Percentiles rank a stretch among this genome's conserved stretches.
phyloP scores from a whole-genome alignment of 345 rosid species.

The Corchorus olitorius region DNA sequence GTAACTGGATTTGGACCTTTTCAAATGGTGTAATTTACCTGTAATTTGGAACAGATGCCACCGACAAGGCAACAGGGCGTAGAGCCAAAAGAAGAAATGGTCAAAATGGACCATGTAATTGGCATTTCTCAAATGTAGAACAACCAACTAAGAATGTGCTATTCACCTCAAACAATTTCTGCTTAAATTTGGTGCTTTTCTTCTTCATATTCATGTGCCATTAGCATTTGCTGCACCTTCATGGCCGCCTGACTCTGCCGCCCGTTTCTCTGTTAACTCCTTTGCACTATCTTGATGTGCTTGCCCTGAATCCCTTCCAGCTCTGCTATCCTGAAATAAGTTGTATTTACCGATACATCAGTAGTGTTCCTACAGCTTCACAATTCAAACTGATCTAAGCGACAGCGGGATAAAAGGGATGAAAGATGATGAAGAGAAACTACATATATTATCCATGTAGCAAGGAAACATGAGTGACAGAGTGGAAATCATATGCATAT shows the following conservation, averaged over 20 bases:
- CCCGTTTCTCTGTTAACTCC: constrained; percentile 22
- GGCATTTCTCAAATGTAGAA: constrained; percentile 1
- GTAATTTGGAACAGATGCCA: neutral
- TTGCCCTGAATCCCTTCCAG: constrained; percentile 36
- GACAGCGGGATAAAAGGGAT: neutral
- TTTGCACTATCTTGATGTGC: constrained; percentile 17
- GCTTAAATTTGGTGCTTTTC: constrained; percentile 12
- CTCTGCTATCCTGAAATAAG: constrained; percentile 45
- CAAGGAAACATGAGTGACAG: neutral
- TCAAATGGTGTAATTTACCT: neutral
- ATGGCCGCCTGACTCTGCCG: constrained; percentile 18
- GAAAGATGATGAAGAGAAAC: neutral
- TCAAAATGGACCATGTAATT: neutral
- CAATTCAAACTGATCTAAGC: neutral
- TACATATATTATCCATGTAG: neutral
- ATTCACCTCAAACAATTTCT: constrained; percentile 21
- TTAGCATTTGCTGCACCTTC: constrained; percentile 22
- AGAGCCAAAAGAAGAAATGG: neutral
- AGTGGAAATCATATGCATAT: neutral
- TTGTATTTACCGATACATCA: constrained; percentile 13
- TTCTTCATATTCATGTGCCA: constrained; percentile 25
- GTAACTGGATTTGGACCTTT: neutral
- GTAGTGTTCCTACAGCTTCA: neutral
- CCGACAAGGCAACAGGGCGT: neutral
- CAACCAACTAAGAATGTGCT: constrained; percentile 16